Evolutionary conservation across 495 filamentous ascomycete genomes (phyloP).

Genomic region (Penicillium paxilli): DNA sequence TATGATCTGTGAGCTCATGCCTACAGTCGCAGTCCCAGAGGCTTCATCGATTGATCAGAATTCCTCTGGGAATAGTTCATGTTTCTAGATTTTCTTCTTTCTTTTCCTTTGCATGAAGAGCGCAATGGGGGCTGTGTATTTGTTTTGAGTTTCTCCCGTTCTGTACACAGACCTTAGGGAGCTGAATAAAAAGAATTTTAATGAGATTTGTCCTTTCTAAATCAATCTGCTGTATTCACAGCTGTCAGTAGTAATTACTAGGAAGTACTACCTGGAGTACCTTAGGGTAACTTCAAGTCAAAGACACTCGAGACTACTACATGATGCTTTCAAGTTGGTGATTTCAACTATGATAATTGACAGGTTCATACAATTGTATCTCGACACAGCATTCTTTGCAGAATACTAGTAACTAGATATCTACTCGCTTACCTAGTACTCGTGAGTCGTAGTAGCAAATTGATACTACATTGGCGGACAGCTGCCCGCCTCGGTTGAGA

Average conservation of each 20-base stretch:
- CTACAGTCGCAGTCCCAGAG: neutral
- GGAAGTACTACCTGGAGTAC: neutral
- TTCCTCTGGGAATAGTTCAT: neutral
- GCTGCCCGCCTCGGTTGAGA: neutral
- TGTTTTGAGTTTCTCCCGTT: conserved; percentile 26
- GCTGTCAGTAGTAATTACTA: too few relatives aligned
- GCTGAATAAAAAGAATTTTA: conserved; percentile 27
- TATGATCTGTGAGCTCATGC: neutral
- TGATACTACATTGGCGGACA: conserved; percentile 15
- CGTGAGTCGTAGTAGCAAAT: too few relatives aligned
- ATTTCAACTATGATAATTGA: too few relatives aligned
- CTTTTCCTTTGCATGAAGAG: conserved; percentile 39
- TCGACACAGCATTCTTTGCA: too few relatives aligned
- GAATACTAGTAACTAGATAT: too few relatives aligned
- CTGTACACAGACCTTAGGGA: conserved; percentile 29
- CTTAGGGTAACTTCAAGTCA: too few relatives aligned
- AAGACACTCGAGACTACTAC: too few relatives aligned
- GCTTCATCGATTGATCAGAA: neutral
- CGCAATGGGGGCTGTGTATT: conserved; percentile 26
- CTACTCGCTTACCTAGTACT: too few relatives aligned
- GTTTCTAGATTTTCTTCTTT: conserved; percentile 18
- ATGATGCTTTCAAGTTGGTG: too few relatives aligned
- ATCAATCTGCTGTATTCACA: too few relatives aligned
- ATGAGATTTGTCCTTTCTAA: conserved; percentile 19
- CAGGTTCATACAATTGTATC: too few relatives aligned